Evolutionary conservation across 495 filamentous ascomycete genomes (phyloP).

Genomic region (Neurospora discreta): DNA sequence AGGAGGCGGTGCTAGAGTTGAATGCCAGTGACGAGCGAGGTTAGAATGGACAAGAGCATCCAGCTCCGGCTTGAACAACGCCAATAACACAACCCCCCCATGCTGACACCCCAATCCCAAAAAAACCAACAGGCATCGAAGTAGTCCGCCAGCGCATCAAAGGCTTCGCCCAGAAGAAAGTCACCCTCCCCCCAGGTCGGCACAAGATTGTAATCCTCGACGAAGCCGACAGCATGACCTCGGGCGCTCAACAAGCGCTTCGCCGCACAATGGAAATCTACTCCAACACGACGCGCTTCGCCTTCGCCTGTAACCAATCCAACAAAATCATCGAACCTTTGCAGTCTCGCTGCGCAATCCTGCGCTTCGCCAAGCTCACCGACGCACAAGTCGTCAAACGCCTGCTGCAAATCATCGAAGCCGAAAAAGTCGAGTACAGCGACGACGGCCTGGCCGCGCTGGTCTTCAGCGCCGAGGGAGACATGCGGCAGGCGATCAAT

Average conservation of each 20-base stretch:
- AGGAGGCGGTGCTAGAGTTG: slow-evolving; percentile 92
- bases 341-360: slow-evolving; percentile 91
- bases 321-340: slow-evolving; percentile 99
- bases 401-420: slow-evolving; percentile 81
- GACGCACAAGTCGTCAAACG: slow-evolving; percentile 87
- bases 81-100: neutral
- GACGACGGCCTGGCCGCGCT: slow-evolving; percentile 93
- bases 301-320: slow-evolving; percentile 95
- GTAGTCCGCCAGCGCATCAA: slow-evolving; percentile 98
- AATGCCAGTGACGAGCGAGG: slow-evolving; percentile 96
- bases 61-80: neutral
- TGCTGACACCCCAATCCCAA: neutral
- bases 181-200: slow-evolving; percentile 79
- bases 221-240: slow-evolving; percentile 96
- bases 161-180: slow-evolving; percentile 98
- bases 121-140: slow-evolving; percentile 58
- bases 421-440: slow-evolving; percentile 73
- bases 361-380: slow-evolving; percentile 85
- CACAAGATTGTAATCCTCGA: slow-evolving; percentile 98
- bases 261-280: slow-evolving; percentile 99
- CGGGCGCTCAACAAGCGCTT: slow-evolving; percentile 90
- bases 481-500: slow-evolving; percentile 99
- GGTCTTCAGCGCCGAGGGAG: slow-evolving; percentile 93
- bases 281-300: slow-evolving; percentile 89
- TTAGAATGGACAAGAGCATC: slow-evolving; percentile 9